Conservation (phyloP, 2,329 filamentous ascomycete genomes). For the Shiraia bambusicola region DNA sequence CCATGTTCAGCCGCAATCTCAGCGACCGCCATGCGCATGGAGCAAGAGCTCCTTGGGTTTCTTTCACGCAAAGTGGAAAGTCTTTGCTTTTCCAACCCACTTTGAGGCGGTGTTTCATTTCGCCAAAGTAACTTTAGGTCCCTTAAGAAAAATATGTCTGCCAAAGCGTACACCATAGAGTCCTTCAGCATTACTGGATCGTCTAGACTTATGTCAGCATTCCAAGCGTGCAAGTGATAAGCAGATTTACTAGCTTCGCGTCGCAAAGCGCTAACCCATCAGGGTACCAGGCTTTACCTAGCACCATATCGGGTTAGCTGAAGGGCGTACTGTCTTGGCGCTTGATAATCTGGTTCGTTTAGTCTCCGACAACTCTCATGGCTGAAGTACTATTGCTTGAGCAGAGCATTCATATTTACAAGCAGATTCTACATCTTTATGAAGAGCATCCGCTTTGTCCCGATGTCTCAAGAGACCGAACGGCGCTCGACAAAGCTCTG, state of each 20-base stretch:
- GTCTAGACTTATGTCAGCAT: not conserved
- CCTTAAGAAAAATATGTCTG: not conserved
- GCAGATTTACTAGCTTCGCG: too few species aligned
- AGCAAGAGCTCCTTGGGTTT: not conserved
- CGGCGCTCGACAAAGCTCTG: not conserved
- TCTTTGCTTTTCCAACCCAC: not conserved
- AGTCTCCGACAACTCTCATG: too few species aligned
- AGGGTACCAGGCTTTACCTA: too few species aligned
- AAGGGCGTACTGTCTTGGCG: too few species aligned
- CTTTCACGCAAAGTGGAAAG: not conserved
- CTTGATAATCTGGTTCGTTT: too few species aligned
- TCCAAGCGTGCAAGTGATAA: not conserved
- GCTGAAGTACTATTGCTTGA: too few species aligned
- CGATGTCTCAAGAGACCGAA: not conserved
- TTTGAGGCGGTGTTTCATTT: not conserved
- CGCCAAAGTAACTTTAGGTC: not conserved
- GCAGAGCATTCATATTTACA: too few species aligned
- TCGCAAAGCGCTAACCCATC: too few species aligned
- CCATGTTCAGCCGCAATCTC: not conserved
- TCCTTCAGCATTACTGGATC: slow-evolving; percentile 1
- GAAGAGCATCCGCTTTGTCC: not conserved
- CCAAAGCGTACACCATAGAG: not conserved
- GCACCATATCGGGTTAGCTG: too few species aligned
- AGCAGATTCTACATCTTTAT: not conserved
- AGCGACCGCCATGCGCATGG: not conserved